Base-by-base conservation (phyloP, 352 stramenopile genomes). In the Aphanomyces euteiches region DNA sequence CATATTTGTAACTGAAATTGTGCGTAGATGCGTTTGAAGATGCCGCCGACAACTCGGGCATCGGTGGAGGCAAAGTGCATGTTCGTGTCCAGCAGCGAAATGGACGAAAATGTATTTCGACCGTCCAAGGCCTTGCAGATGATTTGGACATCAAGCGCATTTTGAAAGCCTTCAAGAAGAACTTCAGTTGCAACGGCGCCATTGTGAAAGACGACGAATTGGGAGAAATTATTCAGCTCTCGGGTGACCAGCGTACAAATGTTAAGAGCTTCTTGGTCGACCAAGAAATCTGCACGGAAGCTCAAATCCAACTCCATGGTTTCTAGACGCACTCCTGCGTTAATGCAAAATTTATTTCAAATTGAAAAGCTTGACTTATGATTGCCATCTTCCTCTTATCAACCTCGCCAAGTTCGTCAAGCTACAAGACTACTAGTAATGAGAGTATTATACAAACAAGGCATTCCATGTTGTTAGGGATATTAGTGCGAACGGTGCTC, bases 91-190 rank as follows among this genome's bases (percentile, higher is more conserved):
- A 99, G 88, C 98, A 99, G 88, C 95, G 98, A 74, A 99, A 99
- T 78, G 97, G 98, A 57, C 90, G 97, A 72, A 99, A 99, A 88
- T 99, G 96, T 97, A 96, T 99, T 79, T 99, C 97, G 60, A 99
- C 97, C 6, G 92, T 99, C 36, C 96, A 98, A 76, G 97, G 97
- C 41, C 85, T 99, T 64, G 96, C 96, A 1, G 92, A 98, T 69
- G 97, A 99, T 83, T 85, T 99, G 69, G 96, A 99, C 77, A 84
- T 99, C 60, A 99, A 99, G 87, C 88, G 96, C 64, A 99, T 99
- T 82, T 95, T 98, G 73, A 99, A 99, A 83, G 97, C 97, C 56
- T 99, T 99, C 78, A 99, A 99, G 90, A 99, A 99, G 87, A 99
- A 99, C 82, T 99, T 99, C 78, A 98, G 90, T 78, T 99, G 98